Base-by-base conservation (phyloP, 2,329 filamentous ascomycete species). In the Diaporthe capsici region DNA sequence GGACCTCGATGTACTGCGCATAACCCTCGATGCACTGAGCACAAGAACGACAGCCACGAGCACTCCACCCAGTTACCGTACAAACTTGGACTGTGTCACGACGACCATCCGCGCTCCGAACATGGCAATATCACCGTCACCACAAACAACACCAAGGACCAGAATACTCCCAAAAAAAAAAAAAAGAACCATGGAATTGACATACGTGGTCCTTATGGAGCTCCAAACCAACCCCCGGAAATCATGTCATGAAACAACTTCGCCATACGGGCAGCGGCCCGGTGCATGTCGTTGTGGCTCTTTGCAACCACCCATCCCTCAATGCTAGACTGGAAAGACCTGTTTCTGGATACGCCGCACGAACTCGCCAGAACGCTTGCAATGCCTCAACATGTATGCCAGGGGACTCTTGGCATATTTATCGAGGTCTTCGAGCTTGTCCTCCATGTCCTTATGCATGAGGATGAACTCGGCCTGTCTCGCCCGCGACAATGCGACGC, bases 401-500 rank as follows among this genome's bases (percentile, higher is more conserved):
- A 71, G n/a, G 7, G 49, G 31, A 4, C 67, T 51, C 8, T n/a
- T 2, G 5, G 9, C 3, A 13, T 25, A 39, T 1, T 25, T 8
- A 4, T 8, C 31, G n/a, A 5, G 4, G 34, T 17, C 12, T 0
- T 8, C 22, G 51, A 74, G 28, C 5, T 57, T 2, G 4, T 8
- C 1, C 22, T 25, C 72, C 84, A 87, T 85, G 0, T 76, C 49
- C 0, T 80, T 79, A 60, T 87, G 82, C 86, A 88, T 87, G 15
- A 89, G 15, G 6, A 88, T 83, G 15, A 88, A 79, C 72, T 89
- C 87, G 0, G 84, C 87, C 60, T 87, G 85, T 4, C 84, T 80
- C 0, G 86, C 86, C 4, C 87, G 81, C 0, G 87, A 88, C 10
- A 88, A 81, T 0, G 86, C 86, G 0, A 89, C 87, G 22, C 87